These are phyloP conservation scores for Zymoseptoria passerinii DNA, from an alignment of 2,329 filamentous ascomycete species.

Conservation along the genomic window DNA sequence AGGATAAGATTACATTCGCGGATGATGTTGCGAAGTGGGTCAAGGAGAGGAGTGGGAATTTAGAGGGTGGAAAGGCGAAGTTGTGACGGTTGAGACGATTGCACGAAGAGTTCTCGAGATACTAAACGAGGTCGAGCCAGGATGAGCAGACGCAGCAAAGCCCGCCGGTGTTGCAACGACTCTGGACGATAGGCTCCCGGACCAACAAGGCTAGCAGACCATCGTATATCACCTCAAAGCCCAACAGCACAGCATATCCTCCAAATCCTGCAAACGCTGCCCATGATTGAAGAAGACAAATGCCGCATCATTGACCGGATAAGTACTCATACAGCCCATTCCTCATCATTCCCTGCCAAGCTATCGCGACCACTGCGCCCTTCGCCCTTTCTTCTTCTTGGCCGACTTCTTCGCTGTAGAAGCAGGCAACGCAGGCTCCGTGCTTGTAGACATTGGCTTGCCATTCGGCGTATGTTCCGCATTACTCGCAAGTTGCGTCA, in stretches of 20 bases:
- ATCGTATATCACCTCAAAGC: neutral
- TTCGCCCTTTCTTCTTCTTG: slow-evolving; percentile 2
- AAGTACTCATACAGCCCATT: neutral
- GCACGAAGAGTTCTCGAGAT: neutral
- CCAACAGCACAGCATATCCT: neutral
- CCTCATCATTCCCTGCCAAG: neutral
- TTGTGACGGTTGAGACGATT: slow-evolving; percentile 1
- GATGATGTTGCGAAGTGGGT: slow-evolving; percentile 31
- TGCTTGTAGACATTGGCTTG: slow-evolving; percentile 3
- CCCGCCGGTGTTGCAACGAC: no score
- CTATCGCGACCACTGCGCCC: slow-evolving; percentile 6
- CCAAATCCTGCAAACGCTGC: neutral
- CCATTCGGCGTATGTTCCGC: slow-evolving; percentile 13
- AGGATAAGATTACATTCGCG: slow-evolving; percentile 28
- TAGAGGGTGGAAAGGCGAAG: slow-evolving; percentile 7
- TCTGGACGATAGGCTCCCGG: neutral
- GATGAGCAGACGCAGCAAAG: neutral
- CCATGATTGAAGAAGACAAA: neutral
- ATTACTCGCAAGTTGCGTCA: slow-evolving; percentile 49
- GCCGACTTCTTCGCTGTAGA: slow-evolving; percentile 1
- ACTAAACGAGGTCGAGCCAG: neutral
- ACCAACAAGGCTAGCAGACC: neutral
- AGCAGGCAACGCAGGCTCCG: neutral
- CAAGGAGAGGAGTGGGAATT: slow-evolving; percentile 15
- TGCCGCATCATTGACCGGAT: neutral